Evolutionary conservation across 2,329 filamentous ascomycete genomes (phyloP).

Genomic region (Scedosporium apiospermum): DNA sequence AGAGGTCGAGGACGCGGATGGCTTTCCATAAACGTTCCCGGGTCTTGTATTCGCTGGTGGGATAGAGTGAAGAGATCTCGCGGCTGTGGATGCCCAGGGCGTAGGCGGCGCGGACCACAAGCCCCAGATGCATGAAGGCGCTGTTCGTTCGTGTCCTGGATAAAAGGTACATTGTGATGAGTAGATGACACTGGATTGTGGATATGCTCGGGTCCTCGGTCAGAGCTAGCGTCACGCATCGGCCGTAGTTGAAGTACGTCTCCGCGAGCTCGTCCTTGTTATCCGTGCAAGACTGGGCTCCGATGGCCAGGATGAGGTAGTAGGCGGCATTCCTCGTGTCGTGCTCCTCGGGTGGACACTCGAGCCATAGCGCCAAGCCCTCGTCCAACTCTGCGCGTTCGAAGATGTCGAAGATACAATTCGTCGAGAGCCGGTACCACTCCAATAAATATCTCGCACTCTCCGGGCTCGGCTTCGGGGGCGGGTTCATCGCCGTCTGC

Average conservation of each 20-base stretch:
- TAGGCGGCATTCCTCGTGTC: conserved; percentile 11
- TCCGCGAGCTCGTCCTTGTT: conserved; percentile 22
- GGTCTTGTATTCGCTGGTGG: conserved; percentile 8
- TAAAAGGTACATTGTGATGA: conserved; percentile 27
- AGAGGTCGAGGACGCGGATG: conserved; percentile 22
- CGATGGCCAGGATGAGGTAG: conserved; percentile 20
- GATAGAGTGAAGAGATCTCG: conserved; percentile 16
- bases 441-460: no score
- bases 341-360: conserved; percentile 5
- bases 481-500: no score
- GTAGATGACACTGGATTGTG: conserved; percentile 21
- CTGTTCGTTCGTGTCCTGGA: conserved; percentile 22
- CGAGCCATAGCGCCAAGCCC: conserved; percentile 19
- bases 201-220: conserved; percentile 24
- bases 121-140: conserved; percentile 27
- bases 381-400: conserved; percentile 17
- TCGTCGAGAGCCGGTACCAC: no score
- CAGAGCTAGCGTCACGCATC: conserved; percentile 21
- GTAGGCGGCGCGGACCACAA: conserved; percentile 26
- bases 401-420: conserved; percentile 14
- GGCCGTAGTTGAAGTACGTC: conserved; percentile 23
- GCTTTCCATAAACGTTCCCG: conserved; percentile 22
- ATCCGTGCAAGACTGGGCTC: conserved; percentile 22
- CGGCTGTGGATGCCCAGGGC: conserved; percentile 21
- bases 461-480: no score